These are phyloP conservation scores for Candida coleopterorum DNA, from an alignment of 805 yeast species.

Conservation along the genomic window DNA sequence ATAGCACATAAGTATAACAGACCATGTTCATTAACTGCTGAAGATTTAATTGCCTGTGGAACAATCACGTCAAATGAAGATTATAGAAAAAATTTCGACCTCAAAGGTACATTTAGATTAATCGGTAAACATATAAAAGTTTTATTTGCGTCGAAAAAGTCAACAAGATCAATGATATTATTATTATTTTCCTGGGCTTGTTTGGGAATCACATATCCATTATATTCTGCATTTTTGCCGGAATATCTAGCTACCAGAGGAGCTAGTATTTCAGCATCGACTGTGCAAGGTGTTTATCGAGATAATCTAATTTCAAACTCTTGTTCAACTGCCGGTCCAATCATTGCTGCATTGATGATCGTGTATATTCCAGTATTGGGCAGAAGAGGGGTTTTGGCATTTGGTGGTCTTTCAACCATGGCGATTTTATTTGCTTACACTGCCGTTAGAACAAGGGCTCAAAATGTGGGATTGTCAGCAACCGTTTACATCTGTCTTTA, in stretches of 20 bases:
- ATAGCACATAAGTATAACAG: slow-evolving; percentile 44
- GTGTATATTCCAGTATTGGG: slow-evolving; percentile 33
- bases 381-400: slow-evolving; percentile 52
- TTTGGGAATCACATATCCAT: slow-evolving; percentile 52
- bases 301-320: slow-evolving; percentile 25
- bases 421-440: slow-evolving; percentile 59
- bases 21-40: slow-evolving; percentile 39
- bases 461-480: slow-evolving; percentile 42
- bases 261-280: slow-evolving; percentile 36
- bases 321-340: slow-evolving; percentile 26
- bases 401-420: slow-evolving; percentile 52
- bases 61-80: slow-evolving; percentile 17
- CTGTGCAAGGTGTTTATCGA: slow-evolving; percentile 18
- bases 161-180: slow-evolving; percentile 37
- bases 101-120: slow-evolving; percentile 18
- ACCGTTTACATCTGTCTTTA: slow-evolving; percentile 42
- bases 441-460: slow-evolving; percentile 46
- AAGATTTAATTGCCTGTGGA: slow-evolving; percentile 44
- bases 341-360: slow-evolving; percentile 23
- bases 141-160: slow-evolving; percentile 35
- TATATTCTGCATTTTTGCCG: slow-evolving; percentile 50
- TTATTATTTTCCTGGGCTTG: slow-evolving; percentile 48
- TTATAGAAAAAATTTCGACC: slow-evolving; percentile 17
- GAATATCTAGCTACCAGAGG: slow-evolving; percentile 48
- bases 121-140: slow-evolving; percentile 33